phyloP scores from a whole-genome alignment of 1,284 basidiomycete genomes.

The Trichosporon sp. region DNA sequence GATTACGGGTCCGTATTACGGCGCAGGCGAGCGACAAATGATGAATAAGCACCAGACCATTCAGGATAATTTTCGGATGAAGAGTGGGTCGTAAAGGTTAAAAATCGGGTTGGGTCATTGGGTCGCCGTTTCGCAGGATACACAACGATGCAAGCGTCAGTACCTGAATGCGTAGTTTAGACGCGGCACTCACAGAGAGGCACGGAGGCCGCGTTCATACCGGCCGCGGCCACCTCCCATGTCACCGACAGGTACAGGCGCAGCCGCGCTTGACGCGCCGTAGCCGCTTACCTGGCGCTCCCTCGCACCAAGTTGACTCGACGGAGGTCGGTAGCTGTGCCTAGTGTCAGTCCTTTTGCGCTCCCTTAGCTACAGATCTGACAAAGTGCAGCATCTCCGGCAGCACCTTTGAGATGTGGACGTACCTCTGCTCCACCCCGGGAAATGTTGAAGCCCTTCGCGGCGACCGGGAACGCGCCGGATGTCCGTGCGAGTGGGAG shows the following conservation, averaged over 20 bases:
- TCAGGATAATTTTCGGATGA: slow-evolving; percentile 1
- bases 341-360: neutral
- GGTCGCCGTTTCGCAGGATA: neutral
- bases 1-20: neutral
- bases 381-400: neutral
- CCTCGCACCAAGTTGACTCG: neutral
- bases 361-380: neutral
- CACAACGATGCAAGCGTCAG: neutral
- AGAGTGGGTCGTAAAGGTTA: slow-evolving; percentile 1
- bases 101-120: neutral
- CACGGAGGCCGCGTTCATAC: neutral
- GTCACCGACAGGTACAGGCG: neutral
- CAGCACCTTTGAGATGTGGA: neutral
- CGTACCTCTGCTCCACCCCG: neutral
- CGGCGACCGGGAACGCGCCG: neutral
- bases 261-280: neutral
- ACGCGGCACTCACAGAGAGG: neutral
- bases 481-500: neutral
- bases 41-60: neutral
- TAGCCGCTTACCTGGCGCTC: neutral
- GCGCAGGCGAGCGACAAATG: neutral
- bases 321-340: neutral
- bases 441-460: neutral
- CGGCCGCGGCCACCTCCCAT: neutral
- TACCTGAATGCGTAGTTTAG: neutral